Evolutionary conservation across 148 eudicot species (phyloP), one percentile per base, ranked within the genome.

Genomic region (Tetragonia tetragonoides): DNA sequence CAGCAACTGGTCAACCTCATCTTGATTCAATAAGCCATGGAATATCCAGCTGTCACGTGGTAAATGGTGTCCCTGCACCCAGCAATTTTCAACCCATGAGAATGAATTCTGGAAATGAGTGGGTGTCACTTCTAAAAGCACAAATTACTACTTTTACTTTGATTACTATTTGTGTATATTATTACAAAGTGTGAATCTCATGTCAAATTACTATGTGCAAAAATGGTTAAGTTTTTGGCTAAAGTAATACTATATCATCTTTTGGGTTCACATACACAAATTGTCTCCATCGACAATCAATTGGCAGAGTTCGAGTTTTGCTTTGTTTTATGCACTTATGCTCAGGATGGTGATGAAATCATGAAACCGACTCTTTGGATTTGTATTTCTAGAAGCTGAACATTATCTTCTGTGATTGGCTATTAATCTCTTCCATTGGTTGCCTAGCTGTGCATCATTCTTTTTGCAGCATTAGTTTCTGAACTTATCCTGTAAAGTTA

Each of bases 21-120:
- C 80, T 89, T 67, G 97, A 93, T 83, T 74, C 94, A 38, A 90
- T 95, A 97, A 88, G 82, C 78, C 89, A 88, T 68, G 89, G 94
- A 77, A 83, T 89, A 66, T 87, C 98, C 66, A 81, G 87, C 83
- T 93, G 92, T 78, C 97, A 95, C 79, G 93, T 89, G 79, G 97
- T 93, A 54, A 93, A 93, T 86, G 97, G 99, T 71, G 97, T 95
- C 41, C 99, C 99, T 79, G 97, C 97, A 24, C 91, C 93, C 24
- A 89, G 92, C 47, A 91, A 89, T 82, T 93, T 82, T 76, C 97
- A 91, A 65, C 93, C 95, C n/a, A 87, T 93, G 83, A 88, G 93
- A 72, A 87, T 93, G 94, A 89, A 89, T 86, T 88, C 97, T 84
- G 97, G 93, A 60, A 93, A 89, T 46, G 97, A 95, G 99, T 95